Evolutionary conservation across 192 early-diverging fungal species (phyloP).

Genomic region (Backusella australiensis): DNA sequence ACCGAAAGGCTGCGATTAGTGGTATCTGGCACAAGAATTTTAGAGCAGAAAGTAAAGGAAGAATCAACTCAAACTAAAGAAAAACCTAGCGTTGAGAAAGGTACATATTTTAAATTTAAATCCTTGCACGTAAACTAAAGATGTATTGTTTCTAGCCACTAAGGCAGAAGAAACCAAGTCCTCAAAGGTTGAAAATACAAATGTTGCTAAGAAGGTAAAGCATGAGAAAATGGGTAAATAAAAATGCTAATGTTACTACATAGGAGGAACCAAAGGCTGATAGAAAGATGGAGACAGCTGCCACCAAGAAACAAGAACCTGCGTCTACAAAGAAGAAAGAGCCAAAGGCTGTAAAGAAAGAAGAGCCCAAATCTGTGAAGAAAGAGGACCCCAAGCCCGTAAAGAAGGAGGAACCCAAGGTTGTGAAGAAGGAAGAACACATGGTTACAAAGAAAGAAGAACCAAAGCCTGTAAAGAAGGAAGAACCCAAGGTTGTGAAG

Average conservation of each 20-base stretch:
- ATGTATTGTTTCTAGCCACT: background rate
- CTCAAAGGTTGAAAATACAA: background rate
- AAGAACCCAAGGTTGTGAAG: background rate
- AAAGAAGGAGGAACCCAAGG: background rate
- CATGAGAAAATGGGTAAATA: background rate
- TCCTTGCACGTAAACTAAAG: background rate
- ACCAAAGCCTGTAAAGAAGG: background rate
- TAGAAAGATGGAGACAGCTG: background rate
- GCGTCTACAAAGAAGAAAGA: background rate
- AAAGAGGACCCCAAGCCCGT: background rate
- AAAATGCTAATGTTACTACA: background rate
- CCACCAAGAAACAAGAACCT: background rate
- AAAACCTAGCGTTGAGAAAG: background rate
- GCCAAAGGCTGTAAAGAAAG: background rate
- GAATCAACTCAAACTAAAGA: background rate
- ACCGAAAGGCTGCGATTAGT: background rate
- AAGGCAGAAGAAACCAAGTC: background rate
- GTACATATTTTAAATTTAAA: background rate
- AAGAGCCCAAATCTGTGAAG: background rate
- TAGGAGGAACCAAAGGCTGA: background rate
- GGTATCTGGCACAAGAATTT: background rate
- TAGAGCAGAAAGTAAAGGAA: background rate
- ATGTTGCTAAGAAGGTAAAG: background rate
- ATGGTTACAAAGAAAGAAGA: background rate
- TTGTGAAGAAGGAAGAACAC: background rate